Base-by-base conservation (phyloP, 768 basidiomycete genomes). In the Leucosporidium scottii region DNA sequence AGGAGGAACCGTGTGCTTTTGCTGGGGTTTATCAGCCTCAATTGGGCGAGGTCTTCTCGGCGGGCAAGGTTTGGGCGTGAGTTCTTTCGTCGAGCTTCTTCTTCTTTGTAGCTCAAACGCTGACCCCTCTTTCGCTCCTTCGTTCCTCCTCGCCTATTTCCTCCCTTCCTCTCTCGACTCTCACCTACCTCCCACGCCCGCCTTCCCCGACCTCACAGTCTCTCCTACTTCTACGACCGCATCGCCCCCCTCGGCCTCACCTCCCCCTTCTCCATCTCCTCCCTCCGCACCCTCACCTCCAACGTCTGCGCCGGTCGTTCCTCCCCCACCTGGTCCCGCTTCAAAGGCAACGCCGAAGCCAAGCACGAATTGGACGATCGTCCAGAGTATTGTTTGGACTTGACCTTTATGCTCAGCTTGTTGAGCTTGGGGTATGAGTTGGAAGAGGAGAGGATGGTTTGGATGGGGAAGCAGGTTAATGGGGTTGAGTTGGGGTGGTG, bases 141-240 rank as follows among this genome's bases (percentile, higher is more conserved):
- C 20, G 10, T 44, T n/a, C n/a, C 39, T 44, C 39, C 39, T 44
- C 39, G n/a, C 34, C 34, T 10, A 34, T 34, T 34, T 10, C 10
- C 34, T 34, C 47, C 23, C 30, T 56, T 59, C 50, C 25, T 25
- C 34, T 25, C 30, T 39, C 53, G 23, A 2, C 39, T 2, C 39
- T 15, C 39, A 8, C 39, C 10, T 34, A 4, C 34, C 34, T 34
- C 4, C 34, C 34, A 4, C n/a, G 49, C 4, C n/a, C 20, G 49
- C 7, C 49, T 50, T 50, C 49, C n/a, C 10, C 34, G 5, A 10
- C 31, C 5, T 25, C 8, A 23, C 69, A 74, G 73, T 10, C 83
- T 99, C 2, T 96, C 93, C 28, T 99, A 98, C 83, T 99, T 98
- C 81, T 96, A 92, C 80, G 96, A 98, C 81, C 89, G 96, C 48